Percentiles rank a stretch among this genome's conserved stretches.
These are phyloP conservation scores for Aspergillus aculeatinus DNA, from an alignment of 2,329 filamentous ascomycete genomes.

Conservation along the genomic window DNA sequence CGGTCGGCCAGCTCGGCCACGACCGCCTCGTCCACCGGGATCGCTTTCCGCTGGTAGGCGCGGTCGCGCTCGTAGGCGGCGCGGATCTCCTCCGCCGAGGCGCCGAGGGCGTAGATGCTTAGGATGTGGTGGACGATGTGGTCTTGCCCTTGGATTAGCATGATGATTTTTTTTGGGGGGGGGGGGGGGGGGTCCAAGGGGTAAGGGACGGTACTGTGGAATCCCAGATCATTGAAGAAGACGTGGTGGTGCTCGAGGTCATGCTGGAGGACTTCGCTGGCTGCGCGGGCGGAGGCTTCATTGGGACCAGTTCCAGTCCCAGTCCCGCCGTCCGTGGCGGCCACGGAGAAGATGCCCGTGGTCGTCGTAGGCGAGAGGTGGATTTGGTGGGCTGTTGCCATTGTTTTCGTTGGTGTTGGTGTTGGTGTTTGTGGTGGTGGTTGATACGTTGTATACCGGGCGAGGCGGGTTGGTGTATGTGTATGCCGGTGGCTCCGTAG, in stretches of 20 bases:
- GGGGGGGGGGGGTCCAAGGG: neutral
- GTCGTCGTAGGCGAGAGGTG: slow-evolving; percentile 45
- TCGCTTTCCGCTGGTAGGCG: slow-evolving; percentile 62
- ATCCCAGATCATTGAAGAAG: slow-evolving; percentile 73
- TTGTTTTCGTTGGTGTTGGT: slow-evolving; percentile 19
- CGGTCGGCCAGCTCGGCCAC: slow-evolving; percentile 59
- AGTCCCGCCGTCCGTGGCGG: neutral
- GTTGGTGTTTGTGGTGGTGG: neutral
- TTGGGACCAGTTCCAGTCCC: slow-evolving; percentile 38
- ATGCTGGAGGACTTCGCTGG: slow-evolving; percentile 69
- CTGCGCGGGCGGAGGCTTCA: slow-evolving; percentile 60
- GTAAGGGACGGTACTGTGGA: slow-evolving; percentile 56
- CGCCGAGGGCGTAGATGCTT: slow-evolving; percentile 73
- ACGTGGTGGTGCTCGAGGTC: slow-evolving; percentile 74
- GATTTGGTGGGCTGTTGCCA: slow-evolving; percentile 51
- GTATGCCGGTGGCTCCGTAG: too few species aligned
- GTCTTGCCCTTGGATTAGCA: slow-evolving; percentile 42
- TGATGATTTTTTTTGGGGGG: neutral
- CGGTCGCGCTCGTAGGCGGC: slow-evolving; percentile 64
- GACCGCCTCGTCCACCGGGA: slow-evolving; percentile 50
- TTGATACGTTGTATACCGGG: neutral
- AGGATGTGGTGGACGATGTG: slow-evolving; percentile 79
- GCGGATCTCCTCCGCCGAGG: slow-evolving; percentile 59
- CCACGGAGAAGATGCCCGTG: slow-evolving; percentile 47
- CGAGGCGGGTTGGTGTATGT: too few species aligned